Evolutionary conservation across 2,329 filamentous ascomycete genomes (phyloP).

Genomic region (Colletotrichum sp.): DNA sequence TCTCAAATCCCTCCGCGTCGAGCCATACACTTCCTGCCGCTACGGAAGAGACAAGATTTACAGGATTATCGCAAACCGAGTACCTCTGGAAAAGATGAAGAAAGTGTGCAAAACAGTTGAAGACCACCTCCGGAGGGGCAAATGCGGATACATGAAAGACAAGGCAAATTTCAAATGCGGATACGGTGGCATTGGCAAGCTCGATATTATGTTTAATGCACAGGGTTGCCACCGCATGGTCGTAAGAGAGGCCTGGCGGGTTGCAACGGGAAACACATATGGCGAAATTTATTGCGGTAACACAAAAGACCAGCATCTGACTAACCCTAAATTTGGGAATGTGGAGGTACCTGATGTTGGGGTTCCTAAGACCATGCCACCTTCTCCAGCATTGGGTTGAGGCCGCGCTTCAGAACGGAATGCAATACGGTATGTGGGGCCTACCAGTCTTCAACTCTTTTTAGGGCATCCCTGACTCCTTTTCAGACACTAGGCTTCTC

Average conservation of each 20-base stretch:
- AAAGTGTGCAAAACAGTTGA: background rate
- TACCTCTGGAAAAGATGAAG: background rate
- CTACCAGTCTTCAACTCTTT: background rate
- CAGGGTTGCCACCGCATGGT: background rate
- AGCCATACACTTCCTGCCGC: background rate
- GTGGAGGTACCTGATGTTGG: background rate
- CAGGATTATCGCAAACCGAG: background rate
- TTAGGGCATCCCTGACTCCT: background rate
- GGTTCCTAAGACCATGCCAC: background rate
- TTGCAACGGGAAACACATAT: background rate
- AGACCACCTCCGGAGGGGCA: background rate
- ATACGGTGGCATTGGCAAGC: background rate
- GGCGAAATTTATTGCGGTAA: background rate
- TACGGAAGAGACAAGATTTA: background rate
- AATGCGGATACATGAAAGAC: background rate
- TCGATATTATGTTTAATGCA: background rate
- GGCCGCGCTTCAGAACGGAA: background rate
- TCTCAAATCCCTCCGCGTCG: background rate
- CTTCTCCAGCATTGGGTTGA: background rate
- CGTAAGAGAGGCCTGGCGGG: background rate
- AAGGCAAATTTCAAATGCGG: background rate
- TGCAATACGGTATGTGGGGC: background rate
- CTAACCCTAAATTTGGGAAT: background rate
- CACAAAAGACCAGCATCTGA: background rate
- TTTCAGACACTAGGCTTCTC: background rate